Base-by-base conservation (phyloP, 2,329 filamentous ascomycete species). In the Monosporascus sp. region DNA sequence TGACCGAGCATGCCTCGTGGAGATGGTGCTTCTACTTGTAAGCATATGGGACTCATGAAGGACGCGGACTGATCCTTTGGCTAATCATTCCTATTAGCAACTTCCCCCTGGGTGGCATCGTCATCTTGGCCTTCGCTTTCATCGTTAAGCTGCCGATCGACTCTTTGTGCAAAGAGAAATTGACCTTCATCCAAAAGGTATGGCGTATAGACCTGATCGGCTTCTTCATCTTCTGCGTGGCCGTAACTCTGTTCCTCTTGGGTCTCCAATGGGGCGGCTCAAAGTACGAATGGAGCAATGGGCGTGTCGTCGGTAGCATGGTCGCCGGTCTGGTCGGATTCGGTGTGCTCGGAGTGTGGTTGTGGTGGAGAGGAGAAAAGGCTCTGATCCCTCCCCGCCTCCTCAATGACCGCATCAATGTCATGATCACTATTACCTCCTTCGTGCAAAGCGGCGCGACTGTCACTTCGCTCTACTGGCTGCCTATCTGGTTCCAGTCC, bases 191-290 rank as follows among this genome's bases (percentile, higher is more conserved):
- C 6, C 50, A 60, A 28, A 52, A 50, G 26, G 41, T 63, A 22
- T 49, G 55, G 11, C 55, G 55, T 0, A 55, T 70, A 14, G 69
- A 71, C 48, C 56, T 65, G 2, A 49, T 65, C n/a, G 68, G 67
- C 8, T 65, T 64, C 48, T 41, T 57, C 14, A 49, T 63, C 24
- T 62, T 69, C 47, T 58, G 63, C 22, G 58, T 55, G 2, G 60
- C 71, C 1, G 70, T 74, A 15, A 62, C 75, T 28, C 75, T 73
- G 59, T 69, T 79, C 7, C 60, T 79, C 2, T 62, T 79, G 14
- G 77, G 75, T 5, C 62, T 80, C 7, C 71, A 78, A 55, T 78
- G 70, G 68, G 72, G 71, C 28, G 72, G 71, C 7, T 66, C 61
- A 14, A 59, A 63, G n/a, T 66, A 69, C 37, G n/a, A 65, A 1